Evolutionary conservation across 768 basidiomycete species (phyloP).

Genomic region (Sporobolomyces pararoseus): DNA sequence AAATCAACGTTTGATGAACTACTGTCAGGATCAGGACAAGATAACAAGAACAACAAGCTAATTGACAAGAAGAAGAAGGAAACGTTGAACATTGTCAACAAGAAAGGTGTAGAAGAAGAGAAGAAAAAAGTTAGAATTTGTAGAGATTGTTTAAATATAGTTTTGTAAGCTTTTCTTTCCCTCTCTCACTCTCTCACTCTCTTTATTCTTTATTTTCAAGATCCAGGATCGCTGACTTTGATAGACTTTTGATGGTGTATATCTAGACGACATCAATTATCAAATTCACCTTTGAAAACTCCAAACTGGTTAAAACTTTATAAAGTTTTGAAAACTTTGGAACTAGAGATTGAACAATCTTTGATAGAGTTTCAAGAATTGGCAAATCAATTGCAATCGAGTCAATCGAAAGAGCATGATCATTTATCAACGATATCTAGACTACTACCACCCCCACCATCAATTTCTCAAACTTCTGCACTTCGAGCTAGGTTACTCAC

Average conservation of each 20-base stretch:
- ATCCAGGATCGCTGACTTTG: no score
- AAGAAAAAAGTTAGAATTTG: slow-evolving; percentile 85
- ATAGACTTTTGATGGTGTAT: not conserved
- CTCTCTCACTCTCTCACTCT: not conserved
- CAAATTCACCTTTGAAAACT: slow-evolving; percentile 59
- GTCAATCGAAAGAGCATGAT: no score
- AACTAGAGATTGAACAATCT: slow-evolving; percentile 82
- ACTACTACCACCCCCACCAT: slow-evolving; percentile 30
- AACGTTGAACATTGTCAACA: no score
- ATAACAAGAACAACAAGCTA: slow-evolving; percentile 7
- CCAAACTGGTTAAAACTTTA: slow-evolving; percentile 69
- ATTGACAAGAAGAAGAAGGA: no score
- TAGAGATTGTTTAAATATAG: slow-evolving; percentile 69
- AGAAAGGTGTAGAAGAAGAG: slow-evolving; percentile 76
- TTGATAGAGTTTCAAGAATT: slow-evolving; percentile 87
- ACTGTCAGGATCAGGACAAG: slow-evolving; percentile 56
- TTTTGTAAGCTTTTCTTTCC: slow-evolving; percentile 59
- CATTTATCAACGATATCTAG: no score
- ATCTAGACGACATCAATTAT: slow-evolving; percentile 64
- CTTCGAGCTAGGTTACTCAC: slow-evolving; percentile 78
- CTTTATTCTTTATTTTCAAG: no score
- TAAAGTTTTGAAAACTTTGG: slow-evolving; percentile 68
- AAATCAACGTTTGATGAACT: slow-evolving; percentile 54
- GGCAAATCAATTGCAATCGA: slow-evolving; percentile 61
- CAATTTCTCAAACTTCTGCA: slow-evolving; percentile 57